phyloP scores from a whole-genome alignment of 1,284 basidiomycete genomes.

The Spongispora temasekensis region DNA sequence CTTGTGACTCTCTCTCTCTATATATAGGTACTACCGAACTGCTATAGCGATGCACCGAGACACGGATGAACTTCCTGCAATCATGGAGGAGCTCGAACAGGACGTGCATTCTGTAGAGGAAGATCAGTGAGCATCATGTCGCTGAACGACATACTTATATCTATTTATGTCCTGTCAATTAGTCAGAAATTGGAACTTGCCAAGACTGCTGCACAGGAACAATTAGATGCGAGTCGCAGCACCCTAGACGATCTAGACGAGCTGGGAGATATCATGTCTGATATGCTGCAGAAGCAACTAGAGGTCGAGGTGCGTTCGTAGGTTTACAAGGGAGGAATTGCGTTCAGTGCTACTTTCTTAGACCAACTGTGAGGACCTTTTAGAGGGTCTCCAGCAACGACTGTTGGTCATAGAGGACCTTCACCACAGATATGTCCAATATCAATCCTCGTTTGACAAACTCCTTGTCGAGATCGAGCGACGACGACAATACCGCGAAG shows the following conservation, averaged over 20 bases:
- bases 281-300: conserved; percentile 71
- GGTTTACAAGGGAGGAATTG: no score
- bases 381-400: conserved; percentile 58
- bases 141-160: no score
- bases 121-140: conserved; percentile 50
- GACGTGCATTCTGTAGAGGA: conserved; percentile 50
- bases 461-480: conserved; percentile 71
- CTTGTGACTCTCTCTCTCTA: no score
- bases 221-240: conserved; percentile 48
- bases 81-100: conserved; percentile 70
- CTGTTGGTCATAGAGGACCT: conserved; percentile 62
- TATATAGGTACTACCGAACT: no score
- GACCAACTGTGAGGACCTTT: conserved; percentile 53
- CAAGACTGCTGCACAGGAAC: conserved; percentile 45
- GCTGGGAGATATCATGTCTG: conserved; percentile 73
- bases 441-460: conserved; percentile 69
- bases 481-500: conserved; percentile 64
- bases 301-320: conserved; percentile 60
- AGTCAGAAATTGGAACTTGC: conserved; percentile 50
- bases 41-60: conserved; percentile 82
- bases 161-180: conserved; percentile 1
- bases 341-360: no score
- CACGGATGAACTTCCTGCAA: conserved; percentile 69
- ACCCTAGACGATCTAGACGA: conserved; percentile 69
- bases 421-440: conserved; percentile 62